Conservation (phyloP, 129 eudicot genomes). For the Glebionis coronaria region DNA sequence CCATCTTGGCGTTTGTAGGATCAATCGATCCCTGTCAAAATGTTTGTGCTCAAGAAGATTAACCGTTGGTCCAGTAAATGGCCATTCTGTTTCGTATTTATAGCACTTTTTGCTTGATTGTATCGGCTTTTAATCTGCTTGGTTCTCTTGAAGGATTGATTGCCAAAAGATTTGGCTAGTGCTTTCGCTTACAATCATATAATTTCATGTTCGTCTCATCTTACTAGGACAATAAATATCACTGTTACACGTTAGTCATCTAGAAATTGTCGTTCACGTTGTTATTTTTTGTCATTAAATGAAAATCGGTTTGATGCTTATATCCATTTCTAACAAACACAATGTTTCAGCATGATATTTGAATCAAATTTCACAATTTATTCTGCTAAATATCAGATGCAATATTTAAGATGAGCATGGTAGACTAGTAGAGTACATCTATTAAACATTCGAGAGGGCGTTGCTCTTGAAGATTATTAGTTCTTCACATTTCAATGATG, state of each 20-base stretch:
- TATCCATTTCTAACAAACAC: no score
- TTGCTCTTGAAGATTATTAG: no score
- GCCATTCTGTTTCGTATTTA: no score
- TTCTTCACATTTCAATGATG: constrained; percentile 40
- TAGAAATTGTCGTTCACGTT: background rate
- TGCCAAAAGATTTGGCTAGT: no score
- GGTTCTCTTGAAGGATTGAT: constrained; percentile 51
- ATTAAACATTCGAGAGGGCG: constrained; percentile 2
- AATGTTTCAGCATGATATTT: no score
- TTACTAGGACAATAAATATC: background rate
- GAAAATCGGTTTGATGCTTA: no score
- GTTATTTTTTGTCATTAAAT: background rate
- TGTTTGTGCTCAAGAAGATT: constrained; percentile 44
- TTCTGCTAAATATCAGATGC: no score
- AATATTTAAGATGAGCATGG: background rate
- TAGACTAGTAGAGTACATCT: background rate
- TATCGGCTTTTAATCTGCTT: constrained; percentile 36
- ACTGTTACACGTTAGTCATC: no score
- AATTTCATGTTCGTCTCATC: background rate
- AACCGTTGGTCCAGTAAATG: constrained; percentile 43
- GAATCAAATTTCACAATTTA: no score
- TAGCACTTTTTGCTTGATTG: constrained; percentile 30
- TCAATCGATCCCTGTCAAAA: constrained; percentile 46
- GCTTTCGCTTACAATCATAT: no score
- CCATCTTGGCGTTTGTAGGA: constrained; percentile 54